A percentile compares a stretch with the other conserved stretches of the same genome.
These are phyloP conservation scores for Luffa aegyptiaca DNA, from an alignment of 306 rosid genomes.

Conservation along the genomic window DNA sequence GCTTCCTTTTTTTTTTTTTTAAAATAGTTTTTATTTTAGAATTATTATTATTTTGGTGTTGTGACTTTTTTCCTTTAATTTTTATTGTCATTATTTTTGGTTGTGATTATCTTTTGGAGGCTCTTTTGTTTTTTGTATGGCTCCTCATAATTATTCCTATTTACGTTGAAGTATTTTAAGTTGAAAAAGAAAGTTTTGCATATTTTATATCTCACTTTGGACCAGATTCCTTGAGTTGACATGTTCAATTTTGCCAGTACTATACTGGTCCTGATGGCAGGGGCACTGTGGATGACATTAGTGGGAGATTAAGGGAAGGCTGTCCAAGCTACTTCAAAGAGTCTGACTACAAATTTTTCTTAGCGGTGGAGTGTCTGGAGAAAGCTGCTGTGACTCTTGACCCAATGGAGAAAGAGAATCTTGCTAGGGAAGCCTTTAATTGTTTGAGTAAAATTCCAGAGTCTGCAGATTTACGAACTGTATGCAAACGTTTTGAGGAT, in stretches of 20 bases:
- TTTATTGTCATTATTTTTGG: not conserved
- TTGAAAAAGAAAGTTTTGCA: not conserved
- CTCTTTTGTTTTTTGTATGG: not conserved
- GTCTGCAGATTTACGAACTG: constrained; percentile 82
- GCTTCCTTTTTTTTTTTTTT: not conserved
- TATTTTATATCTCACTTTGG: not conserved
- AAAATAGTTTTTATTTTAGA: too few species aligned
- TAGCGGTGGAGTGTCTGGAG: constrained; percentile 93
- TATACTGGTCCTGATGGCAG: constrained; percentile 98
- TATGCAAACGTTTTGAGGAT: constrained; percentile 94
- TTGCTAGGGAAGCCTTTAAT: constrained; percentile 80
- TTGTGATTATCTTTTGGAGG: not conserved
- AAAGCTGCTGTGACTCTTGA: constrained; percentile 79
- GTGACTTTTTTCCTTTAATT: not conserved
- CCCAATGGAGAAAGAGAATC: constrained; percentile 61
- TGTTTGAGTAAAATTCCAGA: constrained; percentile 89
- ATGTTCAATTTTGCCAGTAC: constrained; percentile 38
- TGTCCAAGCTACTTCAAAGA: constrained; percentile 99
- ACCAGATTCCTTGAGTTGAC: constrained; percentile 10
- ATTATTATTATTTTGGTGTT: not conserved
- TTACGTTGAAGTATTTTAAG: not conserved
- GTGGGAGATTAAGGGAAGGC: constrained; percentile 84
- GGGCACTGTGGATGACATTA: constrained; percentile 95
- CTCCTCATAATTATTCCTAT: not conserved
- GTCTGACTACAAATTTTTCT: constrained; percentile 91